Percentiles rank a stretch among this genome's conserved stretches.
These are phyloP conservation scores for Paecilomyces formosus DNA, from an alignment of 2,329 filamentous ascomycete genomes.

Conservation along the genomic window DNA sequence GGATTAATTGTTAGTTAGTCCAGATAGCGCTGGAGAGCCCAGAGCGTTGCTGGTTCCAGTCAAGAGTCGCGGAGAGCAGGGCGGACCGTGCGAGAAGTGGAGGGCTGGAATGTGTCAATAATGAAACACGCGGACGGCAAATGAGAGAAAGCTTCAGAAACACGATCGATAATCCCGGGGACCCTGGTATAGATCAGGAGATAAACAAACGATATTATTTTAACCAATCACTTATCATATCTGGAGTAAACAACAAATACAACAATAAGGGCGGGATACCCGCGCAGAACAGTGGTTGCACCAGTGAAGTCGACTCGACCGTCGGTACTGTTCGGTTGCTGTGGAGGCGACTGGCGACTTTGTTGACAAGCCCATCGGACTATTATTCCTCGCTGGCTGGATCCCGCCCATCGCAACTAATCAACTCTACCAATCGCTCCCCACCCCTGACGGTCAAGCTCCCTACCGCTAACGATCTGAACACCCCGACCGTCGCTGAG, in stretches of 20 bases:
- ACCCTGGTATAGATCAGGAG: background rate
- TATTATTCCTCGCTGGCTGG: too few relatives aligned
- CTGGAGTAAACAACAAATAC: too few relatives aligned
- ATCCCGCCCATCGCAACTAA: too few relatives aligned
- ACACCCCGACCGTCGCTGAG: background rate
- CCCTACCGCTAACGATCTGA: background rate
- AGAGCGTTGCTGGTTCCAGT: background rate
- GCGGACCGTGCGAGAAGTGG: background rate
- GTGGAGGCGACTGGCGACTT: conserved; percentile 13
- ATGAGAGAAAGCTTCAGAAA: background rate
- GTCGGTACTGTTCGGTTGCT: conserved; percentile 10
- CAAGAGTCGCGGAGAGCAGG: background rate
- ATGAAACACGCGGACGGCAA: background rate
- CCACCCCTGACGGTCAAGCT: background rate
- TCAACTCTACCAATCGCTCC: background rate
- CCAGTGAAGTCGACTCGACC: too few relatives aligned
- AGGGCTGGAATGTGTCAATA: background rate
- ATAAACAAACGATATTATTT: background rate
- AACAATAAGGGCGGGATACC: too few relatives aligned
- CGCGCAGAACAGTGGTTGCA: too few relatives aligned
- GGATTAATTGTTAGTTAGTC: too few relatives aligned
- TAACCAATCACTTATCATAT: too few relatives aligned
- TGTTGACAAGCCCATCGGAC: conserved; percentile 11
- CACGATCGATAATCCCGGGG: background rate
- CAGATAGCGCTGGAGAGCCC: background rate